Evolutionary conservation across 306 rosid species (phyloP), one percentile per base, ranked within the genome.

Genomic region (Inga oerstediana): DNA sequence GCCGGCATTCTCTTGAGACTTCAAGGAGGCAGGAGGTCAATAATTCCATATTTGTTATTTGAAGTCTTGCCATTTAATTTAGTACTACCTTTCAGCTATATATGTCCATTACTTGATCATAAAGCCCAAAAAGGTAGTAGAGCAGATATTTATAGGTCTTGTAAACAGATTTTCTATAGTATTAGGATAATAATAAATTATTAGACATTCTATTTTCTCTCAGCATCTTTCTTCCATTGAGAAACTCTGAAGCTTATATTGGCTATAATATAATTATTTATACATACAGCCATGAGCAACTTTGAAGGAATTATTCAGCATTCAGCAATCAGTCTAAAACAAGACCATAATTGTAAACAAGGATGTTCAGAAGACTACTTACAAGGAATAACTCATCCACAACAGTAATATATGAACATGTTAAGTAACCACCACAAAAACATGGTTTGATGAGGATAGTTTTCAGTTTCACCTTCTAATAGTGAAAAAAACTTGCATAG

Each of bases 151-250:
- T 72, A 30, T 88, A 91, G 94, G 87, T 78, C 83, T 66, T 84
- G 83, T 92, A 92, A 93, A 87, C 89, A 89, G 89, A 73, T 79
- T 81, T 83, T 84, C 77, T 45, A 75, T 91, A 84, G 84, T 73
- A 66, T 86, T 90, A 94, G 90, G 82, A 72, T 37, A 86, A 92
- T 95, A 90, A 92, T 95, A 89, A 89, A 85, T 45, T 72, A 66
- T 81, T 81, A 89, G 90, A 83, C 82, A 75, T 73, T 78, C 76
- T 79, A 85, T 81, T 85, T 83, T 72, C 75, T 58, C 77, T 75
- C 56, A 76, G 61, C 58, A 76, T 73, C 74, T 59, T 45, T 86
- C 78, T 52, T 76, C 58, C 74, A 32, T 8, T 51, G 34, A 79
- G 59, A 54, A 35, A 15, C n/a, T 58, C 22, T 39, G 19, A 72